Evolutionary conservation across 805 yeast species (phyloP).

Genomic region (Dipodascus geniculatus): DNA sequence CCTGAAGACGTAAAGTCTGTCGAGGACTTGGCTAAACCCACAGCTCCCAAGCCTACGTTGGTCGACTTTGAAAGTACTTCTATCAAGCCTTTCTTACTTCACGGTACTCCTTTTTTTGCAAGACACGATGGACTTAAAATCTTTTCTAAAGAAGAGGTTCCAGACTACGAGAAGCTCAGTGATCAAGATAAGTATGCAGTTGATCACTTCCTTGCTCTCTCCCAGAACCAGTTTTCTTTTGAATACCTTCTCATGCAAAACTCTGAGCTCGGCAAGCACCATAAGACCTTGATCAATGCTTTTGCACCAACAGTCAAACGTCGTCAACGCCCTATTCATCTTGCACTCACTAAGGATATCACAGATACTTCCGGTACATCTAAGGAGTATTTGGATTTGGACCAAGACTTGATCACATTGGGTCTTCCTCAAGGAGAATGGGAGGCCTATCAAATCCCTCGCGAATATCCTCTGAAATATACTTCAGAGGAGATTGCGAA

Average conservation of each 20-base stretch:
- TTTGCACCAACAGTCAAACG: conserved; percentile 69
- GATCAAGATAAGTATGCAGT: conserved; percentile 71
- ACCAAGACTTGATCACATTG: conserved; percentile 20
- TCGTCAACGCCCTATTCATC: conserved; percentile 23
- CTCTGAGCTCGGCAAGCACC: conserved; percentile 29
- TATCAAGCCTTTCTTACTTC: conserved; percentile 72
- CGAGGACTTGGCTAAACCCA: conserved; percentile 11
- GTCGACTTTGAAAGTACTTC: conserved; percentile 76
- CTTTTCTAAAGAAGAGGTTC: conserved; percentile 65
- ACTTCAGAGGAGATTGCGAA: conserved; percentile 46
- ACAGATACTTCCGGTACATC: conserved; percentile 7
- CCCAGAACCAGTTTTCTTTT: conserved; percentile 86
- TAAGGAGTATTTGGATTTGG: conserved; percentile 21
- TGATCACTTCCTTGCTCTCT: conserved; percentile 75
- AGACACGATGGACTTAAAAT: conserved; percentile 84
- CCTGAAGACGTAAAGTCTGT: conserved; percentile 25
- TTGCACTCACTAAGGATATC: conserved; percentile 9
- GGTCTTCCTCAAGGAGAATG: conserved; percentile 17
- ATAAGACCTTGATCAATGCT: conserved; percentile 48
- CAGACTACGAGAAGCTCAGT: conserved; percentile 51
- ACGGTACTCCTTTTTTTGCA: conserved; percentile 71
- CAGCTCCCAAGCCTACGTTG: conserved; percentile 32
- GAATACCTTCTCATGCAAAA: conserved; percentile 61
- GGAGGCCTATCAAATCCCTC: conserved; percentile 15
- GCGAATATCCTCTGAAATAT: conserved; percentile 47